Evolutionary conservation across 441 rosid species (phyloP).

Genomic region (Erodium trifolium): DNA sequence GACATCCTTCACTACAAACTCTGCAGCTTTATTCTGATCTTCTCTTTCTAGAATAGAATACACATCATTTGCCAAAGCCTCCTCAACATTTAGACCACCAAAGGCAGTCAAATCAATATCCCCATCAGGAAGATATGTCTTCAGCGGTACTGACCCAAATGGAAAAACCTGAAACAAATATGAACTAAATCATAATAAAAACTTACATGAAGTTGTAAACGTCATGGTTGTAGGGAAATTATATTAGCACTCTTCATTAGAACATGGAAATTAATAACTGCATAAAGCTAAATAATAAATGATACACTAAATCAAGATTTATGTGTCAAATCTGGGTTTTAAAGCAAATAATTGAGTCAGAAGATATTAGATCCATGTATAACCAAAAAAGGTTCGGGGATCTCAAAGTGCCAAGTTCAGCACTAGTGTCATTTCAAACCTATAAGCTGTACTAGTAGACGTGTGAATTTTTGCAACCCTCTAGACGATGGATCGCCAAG

Average conservation of each 20-base stretch:
- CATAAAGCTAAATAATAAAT: neutral
- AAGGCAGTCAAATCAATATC: slow-evolving; percentile 23
- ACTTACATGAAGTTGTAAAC: neutral
- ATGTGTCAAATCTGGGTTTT: too few relatives aligned
- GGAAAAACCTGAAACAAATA: slow-evolving; percentile 17
- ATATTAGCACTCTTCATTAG: neutral
- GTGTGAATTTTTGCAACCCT: too few relatives aligned
- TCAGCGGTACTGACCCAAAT: slow-evolving; percentile 23
- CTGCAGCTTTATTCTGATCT: slow-evolving; percentile 11
- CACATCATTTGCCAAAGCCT: slow-evolving; percentile 17
- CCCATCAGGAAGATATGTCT: slow-evolving; percentile 23
- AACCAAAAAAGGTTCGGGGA: too few relatives aligned
- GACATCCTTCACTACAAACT: slow-evolving; percentile 21
- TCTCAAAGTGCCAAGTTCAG: too few relatives aligned
- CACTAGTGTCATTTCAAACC: too few relatives aligned
- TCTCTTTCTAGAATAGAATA: slow-evolving; percentile 18
- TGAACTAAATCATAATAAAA: neutral
- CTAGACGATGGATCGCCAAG: neutral
- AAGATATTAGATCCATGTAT: too few relatives aligned
- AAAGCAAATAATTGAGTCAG: too few relatives aligned
- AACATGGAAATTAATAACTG: neutral
- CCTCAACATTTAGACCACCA: slow-evolving; percentile 16
- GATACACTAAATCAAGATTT: neutral
- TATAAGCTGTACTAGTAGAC: too few relatives aligned
- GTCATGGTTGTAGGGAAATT: neutral